A percentile compares a stretch with the other conserved stretches of the same genome.
These are phyloP conservation scores for Sinapis alba DNA, from an alignment of 441 rosid species.

Conservation along the genomic window DNA sequence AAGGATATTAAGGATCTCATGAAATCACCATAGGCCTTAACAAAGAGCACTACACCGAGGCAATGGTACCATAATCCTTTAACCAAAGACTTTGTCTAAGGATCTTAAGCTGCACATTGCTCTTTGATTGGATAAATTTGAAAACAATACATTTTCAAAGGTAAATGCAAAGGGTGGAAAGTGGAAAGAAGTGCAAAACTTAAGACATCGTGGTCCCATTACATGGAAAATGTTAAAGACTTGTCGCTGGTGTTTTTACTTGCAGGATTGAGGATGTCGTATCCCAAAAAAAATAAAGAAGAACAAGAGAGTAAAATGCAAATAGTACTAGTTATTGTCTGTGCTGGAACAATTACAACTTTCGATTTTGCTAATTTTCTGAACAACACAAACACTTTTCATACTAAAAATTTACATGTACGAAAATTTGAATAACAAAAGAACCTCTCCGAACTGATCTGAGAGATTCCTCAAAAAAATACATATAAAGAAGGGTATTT, in stretches of 20 bases:
- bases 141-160: neutral
- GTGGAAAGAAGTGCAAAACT: neutral
- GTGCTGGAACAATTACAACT: neutral
- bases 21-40: neutral
- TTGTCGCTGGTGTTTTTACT: neutral
- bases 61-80: neutral
- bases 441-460: slow-evolving; percentile 17
- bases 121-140: neutral
- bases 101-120: neutral
- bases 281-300: neutral
- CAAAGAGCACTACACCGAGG: neutral
- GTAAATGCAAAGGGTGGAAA: neutral
- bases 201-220: neutral
- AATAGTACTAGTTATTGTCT: neutral
- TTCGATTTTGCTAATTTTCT: neutral
- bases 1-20: neutral
- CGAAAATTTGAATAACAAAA: slow-evolving; percentile 7
- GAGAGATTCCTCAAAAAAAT: neutral
- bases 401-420: slow-evolving; percentile 22
- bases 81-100: neutral
- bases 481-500: neutral
- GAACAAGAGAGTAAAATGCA: neutral
- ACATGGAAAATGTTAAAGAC: neutral
- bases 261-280: neutral
- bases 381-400: slow-evolving; percentile 14